These are phyloP conservation scores for Rhodotorula glutinis DNA, from an alignment of 1,284 basidiomycete species.

Conservation along the genomic window DNA sequence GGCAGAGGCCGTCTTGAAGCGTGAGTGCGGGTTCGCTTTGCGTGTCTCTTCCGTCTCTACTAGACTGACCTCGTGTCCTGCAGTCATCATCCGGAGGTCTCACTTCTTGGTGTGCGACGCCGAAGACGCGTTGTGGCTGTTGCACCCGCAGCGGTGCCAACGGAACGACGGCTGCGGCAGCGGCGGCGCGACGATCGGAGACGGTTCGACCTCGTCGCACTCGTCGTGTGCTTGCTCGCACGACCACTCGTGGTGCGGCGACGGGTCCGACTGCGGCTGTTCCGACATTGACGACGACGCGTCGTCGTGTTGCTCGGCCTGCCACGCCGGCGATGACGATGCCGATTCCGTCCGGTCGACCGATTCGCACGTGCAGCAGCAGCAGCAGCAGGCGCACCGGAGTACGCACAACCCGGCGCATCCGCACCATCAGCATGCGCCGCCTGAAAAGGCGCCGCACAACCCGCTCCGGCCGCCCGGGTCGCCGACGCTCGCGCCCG, in stretches of 20 bases:
- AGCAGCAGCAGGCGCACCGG: constrained; percentile 2
- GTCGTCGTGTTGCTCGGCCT: constrained; percentile 10
- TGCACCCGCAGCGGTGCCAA: constrained; percentile 19
- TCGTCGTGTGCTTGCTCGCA: constrained; percentile 11
- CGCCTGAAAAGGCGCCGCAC: constrained; percentile 21
- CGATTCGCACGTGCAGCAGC: constrained; percentile 3
- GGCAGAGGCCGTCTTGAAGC: constrained; percentile 28
- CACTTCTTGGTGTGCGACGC: constrained; percentile 35
- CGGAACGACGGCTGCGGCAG: constrained; percentile 7
- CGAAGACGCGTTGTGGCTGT: constrained; percentile 39
- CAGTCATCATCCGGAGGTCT: constrained; percentile 30
- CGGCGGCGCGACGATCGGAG: constrained; percentile 2
- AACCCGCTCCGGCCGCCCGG: constrained; percentile 36
- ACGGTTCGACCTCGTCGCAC: constrained; percentile 8
- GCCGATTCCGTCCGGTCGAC: constrained; percentile 3
- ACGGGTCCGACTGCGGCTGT: constrained; percentile 6
- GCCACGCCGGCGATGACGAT: background rate
- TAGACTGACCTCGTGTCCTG: background rate
- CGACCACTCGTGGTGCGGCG: constrained; percentile 11
- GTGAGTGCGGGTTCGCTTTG: constrained; percentile 7
- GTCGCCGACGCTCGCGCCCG: constrained; percentile 32
- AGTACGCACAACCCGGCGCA: background rate
- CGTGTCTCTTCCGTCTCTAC: too few relatives aligned
- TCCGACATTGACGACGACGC: background rate
- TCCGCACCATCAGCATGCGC: constrained; percentile 4